Percentiles rank a stretch among this genome's conserved stretches.
phyloP scores from a whole-genome alignment of 352 stramenopile species.

The Phytophthora sansomeana region DNA sequence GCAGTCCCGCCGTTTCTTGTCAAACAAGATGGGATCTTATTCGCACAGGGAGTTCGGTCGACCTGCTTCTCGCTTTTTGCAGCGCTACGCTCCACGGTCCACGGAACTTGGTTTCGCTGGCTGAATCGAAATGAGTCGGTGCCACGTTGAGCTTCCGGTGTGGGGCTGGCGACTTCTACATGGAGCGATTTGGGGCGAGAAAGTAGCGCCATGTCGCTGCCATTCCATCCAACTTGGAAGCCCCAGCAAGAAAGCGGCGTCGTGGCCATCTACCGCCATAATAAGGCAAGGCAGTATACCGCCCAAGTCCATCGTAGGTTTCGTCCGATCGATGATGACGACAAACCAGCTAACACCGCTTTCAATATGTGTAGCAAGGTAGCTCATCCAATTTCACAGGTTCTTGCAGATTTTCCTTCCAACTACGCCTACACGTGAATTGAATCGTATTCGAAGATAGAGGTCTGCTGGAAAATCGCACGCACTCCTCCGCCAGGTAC shows the following conservation, averaged over 20 bases:
- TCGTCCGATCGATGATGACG: too few relatives aligned
- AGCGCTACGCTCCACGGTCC: background rate
- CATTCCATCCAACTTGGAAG: slow-evolving; percentile 4
- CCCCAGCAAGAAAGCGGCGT: slow-evolving; percentile 2
- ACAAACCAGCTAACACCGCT: too few relatives aligned
- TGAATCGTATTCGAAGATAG: background rate
- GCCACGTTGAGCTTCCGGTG: slow-evolving; percentile 14
- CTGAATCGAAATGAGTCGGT: slow-evolving; percentile 30
- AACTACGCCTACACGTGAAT: background rate
- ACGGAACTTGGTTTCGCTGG: background rate
- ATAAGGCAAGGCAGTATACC: too few relatives aligned
- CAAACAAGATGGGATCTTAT: slow-evolving; percentile 28
- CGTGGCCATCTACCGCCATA: background rate
- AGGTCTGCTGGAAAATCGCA: too few relatives aligned
- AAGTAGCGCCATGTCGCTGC: slow-evolving; percentile 6
- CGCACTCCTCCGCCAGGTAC: too few relatives aligned
- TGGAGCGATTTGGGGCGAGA: slow-evolving; percentile 24
- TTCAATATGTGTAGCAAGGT: too few relatives aligned
- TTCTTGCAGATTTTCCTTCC: too few relatives aligned
- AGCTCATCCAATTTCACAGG: too few relatives aligned
- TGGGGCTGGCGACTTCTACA: slow-evolving; percentile 18
- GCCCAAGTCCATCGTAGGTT: too few relatives aligned
- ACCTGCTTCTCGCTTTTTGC: background rate
- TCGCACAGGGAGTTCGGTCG: background rate
- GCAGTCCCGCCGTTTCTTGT: slow-evolving; percentile 19